Evolutionary conservation across 192 early-diverging fungal species (phyloP).

Genomic region (Coemansia sp.): DNA sequence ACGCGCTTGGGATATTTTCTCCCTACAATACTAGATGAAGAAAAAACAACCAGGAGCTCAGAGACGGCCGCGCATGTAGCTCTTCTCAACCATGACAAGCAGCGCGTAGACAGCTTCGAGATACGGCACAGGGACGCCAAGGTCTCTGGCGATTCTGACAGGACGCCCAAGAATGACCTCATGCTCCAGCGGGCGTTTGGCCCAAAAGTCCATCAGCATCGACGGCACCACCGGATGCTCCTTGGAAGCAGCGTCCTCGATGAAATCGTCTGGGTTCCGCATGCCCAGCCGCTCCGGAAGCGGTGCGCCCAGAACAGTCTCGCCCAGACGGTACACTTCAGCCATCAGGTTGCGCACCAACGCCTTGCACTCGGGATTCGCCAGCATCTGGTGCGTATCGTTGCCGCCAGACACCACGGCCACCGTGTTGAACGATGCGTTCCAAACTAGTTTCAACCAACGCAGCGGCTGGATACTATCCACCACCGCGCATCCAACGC

Average conservation of each 20-base stretch:
- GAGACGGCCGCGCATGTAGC: conserved; percentile 1
- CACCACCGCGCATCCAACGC: conserved; percentile 36
- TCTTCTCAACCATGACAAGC: conserved; percentile 50
- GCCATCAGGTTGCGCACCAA: conserved; percentile 54
- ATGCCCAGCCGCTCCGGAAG: conserved; percentile 26
- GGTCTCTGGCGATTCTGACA: conserved; percentile 43
- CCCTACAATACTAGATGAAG: not conserved
- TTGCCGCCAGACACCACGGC: conserved; percentile 62
- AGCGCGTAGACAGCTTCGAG: conserved; percentile 57
- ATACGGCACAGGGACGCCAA: conserved; percentile 47
- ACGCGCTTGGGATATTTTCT: not conserved
- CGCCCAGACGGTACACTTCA: conserved; percentile 61
- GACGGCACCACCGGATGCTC: conserved; percentile 49
- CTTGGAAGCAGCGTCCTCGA: conserved; percentile 23
- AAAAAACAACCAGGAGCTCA: not conserved
- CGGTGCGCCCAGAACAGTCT: conserved; percentile 43
- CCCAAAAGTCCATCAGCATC: conserved; percentile 63
- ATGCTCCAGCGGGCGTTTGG: conserved; percentile 57
- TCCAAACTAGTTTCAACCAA: conserved; percentile 79
- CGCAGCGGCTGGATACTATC: conserved; percentile 64
- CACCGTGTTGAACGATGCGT: conserved; percentile 68
- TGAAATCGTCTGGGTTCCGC: conserved; percentile 34
- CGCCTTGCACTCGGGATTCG: conserved; percentile 42
- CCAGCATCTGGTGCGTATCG: conserved; percentile 60
- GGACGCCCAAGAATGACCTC: conserved; percentile 59